Conservation (phyloP, 495 filamentous ascomycete genomes). For the Lasiosphaeria hispida region DNA sequence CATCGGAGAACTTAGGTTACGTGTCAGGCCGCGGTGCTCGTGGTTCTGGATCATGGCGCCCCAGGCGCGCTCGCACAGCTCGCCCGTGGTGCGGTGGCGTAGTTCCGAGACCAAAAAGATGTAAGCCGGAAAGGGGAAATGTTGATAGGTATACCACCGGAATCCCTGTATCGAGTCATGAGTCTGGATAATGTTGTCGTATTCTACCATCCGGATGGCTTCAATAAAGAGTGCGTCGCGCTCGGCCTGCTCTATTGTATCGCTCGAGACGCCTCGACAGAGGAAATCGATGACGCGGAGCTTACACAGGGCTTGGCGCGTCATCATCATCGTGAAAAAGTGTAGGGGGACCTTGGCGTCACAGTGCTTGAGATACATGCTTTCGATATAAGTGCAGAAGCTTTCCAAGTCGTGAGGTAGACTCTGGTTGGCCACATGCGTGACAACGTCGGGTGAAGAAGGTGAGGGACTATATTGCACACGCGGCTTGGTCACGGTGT, state of each 20-base stretch:
- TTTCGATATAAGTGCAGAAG: slow-evolving; percentile 55
- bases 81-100: slow-evolving; percentile 44
- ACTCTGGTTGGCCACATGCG: slow-evolving; percentile 45
- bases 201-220: slow-evolving; percentile 52
- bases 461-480: slow-evolving; percentile 35
- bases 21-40: slow-evolving; percentile 42
- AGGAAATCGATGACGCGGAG: slow-evolving; percentile 40
- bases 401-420: slow-evolving; percentile 51
- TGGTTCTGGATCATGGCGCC: slow-evolving; percentile 48
- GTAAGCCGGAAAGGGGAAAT: slow-evolving; percentile 54
- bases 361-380: slow-evolving; percentile 58
- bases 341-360: slow-evolving; percentile 62
- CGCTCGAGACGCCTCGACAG: slow-evolving; percentile 22
- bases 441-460: slow-evolving; percentile 40
- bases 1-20: slow-evolving; percentile 46
- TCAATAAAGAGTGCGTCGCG: slow-evolving; percentile 46
- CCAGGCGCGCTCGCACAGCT: slow-evolving; percentile 54
- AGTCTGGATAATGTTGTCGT: slow-evolving; percentile 50
- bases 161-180: slow-evolving; percentile 45
- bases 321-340: slow-evolving; percentile 49
- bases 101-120: slow-evolving; percentile 52
- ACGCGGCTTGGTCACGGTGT: slow-evolving; percentile 24
- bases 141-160: slow-evolving; percentile 51
- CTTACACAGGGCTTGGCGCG: slow-evolving; percentile 49
- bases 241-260: slow-evolving; percentile 35